Evolutionary conservation across 78 protist species (phyloP).

Genomic region (Pelomyxa schiedti): DNA sequence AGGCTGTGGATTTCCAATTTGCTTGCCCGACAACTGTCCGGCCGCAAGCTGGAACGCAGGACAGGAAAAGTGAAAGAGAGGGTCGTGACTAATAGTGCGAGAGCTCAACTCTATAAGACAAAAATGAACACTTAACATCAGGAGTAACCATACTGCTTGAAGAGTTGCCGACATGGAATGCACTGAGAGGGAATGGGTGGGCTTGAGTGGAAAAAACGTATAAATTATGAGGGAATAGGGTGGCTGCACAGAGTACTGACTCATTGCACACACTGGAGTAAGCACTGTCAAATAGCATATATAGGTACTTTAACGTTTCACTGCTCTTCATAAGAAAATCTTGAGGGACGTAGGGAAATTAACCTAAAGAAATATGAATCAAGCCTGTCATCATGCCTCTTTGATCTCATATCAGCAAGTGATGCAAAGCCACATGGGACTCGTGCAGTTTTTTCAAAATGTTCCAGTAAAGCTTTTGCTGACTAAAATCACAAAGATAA

Average conservation of each 20-base stretch:
- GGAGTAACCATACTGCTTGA: neutral
- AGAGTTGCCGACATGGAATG: too few relatives aligned
- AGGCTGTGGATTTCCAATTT: too few relatives aligned
- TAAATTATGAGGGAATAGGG: neutral
- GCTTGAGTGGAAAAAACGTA: neutral
- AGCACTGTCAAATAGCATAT: conserved; percentile 46
- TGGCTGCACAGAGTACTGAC: too few relatives aligned
- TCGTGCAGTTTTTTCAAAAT: neutral
- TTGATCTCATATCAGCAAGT: neutral
- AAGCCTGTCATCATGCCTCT: conserved; percentile 20
- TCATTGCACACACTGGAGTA: too few relatives aligned
- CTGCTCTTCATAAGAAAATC: too few relatives aligned
- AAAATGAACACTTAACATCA: neutral
- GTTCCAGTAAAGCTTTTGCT: conserved; percentile 13
- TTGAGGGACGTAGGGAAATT: too few relatives aligned
- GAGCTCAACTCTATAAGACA: too few relatives aligned
- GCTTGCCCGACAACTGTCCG: too few relatives aligned
- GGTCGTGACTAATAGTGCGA: too few relatives aligned
- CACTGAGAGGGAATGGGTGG: neutral
- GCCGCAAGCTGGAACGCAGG: too few relatives aligned
- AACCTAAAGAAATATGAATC: conserved; percentile 52
- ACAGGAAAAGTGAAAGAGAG: too few relatives aligned
- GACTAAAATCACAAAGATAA: neutral
- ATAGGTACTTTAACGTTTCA: conserved; percentile 67
- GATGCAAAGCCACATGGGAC: conserved; percentile 26